A percentile compares a stretch with the other conserved stretches of the same genome.
Conservation (phyloP, 768 basidiomycete genomes). For the Russula emetica region DNA sequence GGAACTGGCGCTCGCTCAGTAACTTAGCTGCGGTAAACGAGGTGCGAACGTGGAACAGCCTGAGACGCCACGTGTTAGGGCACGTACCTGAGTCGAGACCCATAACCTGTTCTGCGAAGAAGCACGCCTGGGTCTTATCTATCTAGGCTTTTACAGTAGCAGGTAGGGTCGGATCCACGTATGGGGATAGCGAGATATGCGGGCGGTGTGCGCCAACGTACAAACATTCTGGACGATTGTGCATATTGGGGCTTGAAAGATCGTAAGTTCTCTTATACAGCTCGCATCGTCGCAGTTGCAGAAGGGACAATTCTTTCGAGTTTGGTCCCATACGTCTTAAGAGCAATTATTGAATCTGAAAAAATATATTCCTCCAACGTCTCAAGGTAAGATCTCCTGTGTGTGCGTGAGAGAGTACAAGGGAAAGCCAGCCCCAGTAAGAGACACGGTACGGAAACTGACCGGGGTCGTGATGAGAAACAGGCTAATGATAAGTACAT, state of each 20-base stretch:
- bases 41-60: neutral
- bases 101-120: neutral
- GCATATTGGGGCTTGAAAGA: neutral
- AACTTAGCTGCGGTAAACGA: neutral
- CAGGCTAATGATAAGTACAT: neutral
- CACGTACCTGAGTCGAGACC: neutral
- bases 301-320: neutral
- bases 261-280: neutral
- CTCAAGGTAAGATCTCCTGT: neutral
- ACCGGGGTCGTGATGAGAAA: neutral
- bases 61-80: conserved; percentile 3
- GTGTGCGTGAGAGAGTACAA: neutral
- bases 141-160: neutral
- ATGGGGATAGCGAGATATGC: neutral
- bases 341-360: neutral
- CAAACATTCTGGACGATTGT: neutral
- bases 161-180: neutral
- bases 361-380: conserved; percentile 1
- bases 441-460: neutral
- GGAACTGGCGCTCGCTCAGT: conserved; percentile 6
- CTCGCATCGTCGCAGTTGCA: neutral
- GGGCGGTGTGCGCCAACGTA: neutral
- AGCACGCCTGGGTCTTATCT: neutral
- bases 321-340: neutral
- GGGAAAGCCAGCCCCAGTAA: neutral